Evolutionary conservation across 768 basidiomycete species (phyloP), one percentile per base, ranked within the genome.

Genomic region (Russula abietina): DNA sequence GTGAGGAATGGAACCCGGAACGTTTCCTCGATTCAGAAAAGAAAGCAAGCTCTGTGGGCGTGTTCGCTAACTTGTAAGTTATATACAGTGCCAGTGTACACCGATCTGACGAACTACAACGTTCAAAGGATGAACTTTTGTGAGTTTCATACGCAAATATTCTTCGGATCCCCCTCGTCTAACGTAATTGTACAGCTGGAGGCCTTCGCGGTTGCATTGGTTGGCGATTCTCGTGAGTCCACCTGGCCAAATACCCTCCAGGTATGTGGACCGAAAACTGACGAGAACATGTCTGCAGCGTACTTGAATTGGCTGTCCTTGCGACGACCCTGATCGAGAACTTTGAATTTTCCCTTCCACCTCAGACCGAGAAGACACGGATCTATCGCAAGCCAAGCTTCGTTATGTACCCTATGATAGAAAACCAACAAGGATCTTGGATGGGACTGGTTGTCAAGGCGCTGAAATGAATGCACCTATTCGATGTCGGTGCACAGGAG

Each of bases 51-150:
- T 32, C 41, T 28, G 43, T 67, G 26, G 66, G 66, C 2, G 56
- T 67, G 19, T 66, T 58, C 14, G 66, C 66, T 11, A 65, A 65
- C 36, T 46, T 67, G 66, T 67, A 30, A 60, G 66, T 65, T 32
- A 36, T 17, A n/a, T 26, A 0, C 22, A 12, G 8, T 36, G 22
- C n/a, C 36, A 9, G 30, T 28, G 19, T 10, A 32, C 19, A 16
- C 24, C 16, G 17, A 24, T 33, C 51, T 62, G 45, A 62, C 41
- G 7, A 36, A 28, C 22, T 2, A 11, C n/a, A 10, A 64, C 45
- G 5, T 12, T 11, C 46, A 61, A 49, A 67, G 64, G 48, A 26
- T 67, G 59, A 67, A 55, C 52, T 67, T 67, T 45, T 67, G 66
- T 67, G 26, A 58, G 66, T 50, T 12, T 22, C 9, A 33, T 17